phyloP scores from a whole-genome alignment of 2,329 filamentous ascomycete species.

The Tolypocladium tundrense region DNA sequence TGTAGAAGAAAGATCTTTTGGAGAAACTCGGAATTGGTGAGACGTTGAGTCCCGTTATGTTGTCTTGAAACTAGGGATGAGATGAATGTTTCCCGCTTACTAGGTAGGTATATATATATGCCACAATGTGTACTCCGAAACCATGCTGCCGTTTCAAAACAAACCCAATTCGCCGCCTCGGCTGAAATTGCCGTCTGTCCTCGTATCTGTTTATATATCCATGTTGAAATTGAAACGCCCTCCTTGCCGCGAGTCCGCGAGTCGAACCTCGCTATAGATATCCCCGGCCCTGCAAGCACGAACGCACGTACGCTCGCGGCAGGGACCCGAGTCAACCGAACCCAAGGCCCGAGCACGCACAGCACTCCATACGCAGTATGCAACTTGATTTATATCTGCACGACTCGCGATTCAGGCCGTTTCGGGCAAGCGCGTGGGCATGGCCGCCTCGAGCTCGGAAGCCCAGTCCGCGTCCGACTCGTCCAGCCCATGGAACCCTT shows the following conservation, averaged over 20 bases:
- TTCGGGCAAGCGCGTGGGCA: background rate
- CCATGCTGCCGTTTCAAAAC: background rate
- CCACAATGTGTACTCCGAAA: background rate
- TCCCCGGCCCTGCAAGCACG: background rate
- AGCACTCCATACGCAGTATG: no score
- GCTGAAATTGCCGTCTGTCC: background rate
- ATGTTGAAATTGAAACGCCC: background rate
- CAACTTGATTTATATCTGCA: background rate
- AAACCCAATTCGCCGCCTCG: background rate
- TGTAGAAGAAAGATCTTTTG: background rate
- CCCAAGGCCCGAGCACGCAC: background rate
- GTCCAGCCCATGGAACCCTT: slow-evolving; percentile 71
- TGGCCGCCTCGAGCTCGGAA: background rate
- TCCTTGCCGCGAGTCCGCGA: background rate
- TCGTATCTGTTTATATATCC: background rate
- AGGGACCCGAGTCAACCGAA: background rate
- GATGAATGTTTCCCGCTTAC: background rate
- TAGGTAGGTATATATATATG: background rate
- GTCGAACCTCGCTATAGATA: background rate
- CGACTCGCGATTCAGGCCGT: background rate
- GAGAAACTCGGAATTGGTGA: background rate
- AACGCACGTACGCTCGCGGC: background rate
- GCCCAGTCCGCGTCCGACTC: slow-evolving; percentile 14
- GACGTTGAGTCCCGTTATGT: background rate
- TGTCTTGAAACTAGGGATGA: background rate